phyloP scores from a whole-genome alignment of 2,329 filamentous ascomycete genomes.

The Phialocephala sp. region DNA sequence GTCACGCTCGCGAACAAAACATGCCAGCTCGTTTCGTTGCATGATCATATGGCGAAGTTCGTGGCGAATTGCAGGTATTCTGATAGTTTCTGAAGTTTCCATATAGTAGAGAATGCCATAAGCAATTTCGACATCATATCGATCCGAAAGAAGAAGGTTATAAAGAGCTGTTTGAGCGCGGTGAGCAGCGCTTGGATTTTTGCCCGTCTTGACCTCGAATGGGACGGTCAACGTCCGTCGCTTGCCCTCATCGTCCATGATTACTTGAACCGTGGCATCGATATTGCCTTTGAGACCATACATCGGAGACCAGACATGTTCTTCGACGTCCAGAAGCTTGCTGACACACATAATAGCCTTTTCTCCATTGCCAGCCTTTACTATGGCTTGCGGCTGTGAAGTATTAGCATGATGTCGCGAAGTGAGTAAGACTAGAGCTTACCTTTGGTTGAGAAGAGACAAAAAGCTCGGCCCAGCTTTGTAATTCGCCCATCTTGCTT shows the following conservation, averaged over 20 bases:
- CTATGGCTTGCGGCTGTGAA: constrained; percentile 67
- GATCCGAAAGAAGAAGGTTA: constrained; percentile 87
- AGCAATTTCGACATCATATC: constrained; percentile 90
- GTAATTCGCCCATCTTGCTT: constrained; percentile 82
- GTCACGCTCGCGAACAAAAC: constrained; percentile 80
- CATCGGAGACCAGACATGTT: constrained; percentile 98
- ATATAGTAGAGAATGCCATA: constrained; percentile 96
- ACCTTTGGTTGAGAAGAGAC: constrained; percentile 74
- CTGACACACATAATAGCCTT: constrained; percentile 83
- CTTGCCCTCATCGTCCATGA: constrained; percentile 73
- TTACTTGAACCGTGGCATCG: constrained; percentile 92
- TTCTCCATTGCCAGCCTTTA: constrained; percentile 79
- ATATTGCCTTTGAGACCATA: constrained; percentile 98
- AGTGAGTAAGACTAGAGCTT: constrained; percentile 38
- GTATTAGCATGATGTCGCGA: constrained; percentile 26
- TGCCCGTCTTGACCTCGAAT: constrained; percentile 95
- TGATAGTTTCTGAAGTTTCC: constrained; percentile 84
- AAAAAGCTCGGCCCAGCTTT: constrained; percentile 83
- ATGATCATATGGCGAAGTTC: constrained; percentile 97
- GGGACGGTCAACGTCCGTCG: constrained; percentile 80
- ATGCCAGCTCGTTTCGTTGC: constrained; percentile 88
- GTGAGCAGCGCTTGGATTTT: constrained; percentile 80
- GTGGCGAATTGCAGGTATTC: constrained; percentile 82
- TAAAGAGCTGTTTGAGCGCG: constrained; percentile 95
- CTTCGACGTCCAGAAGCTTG: constrained; percentile 94